phyloP scores from a whole-genome alignment of 495 filamentous ascomycete species.

The Penicillium silybi region DNA sequence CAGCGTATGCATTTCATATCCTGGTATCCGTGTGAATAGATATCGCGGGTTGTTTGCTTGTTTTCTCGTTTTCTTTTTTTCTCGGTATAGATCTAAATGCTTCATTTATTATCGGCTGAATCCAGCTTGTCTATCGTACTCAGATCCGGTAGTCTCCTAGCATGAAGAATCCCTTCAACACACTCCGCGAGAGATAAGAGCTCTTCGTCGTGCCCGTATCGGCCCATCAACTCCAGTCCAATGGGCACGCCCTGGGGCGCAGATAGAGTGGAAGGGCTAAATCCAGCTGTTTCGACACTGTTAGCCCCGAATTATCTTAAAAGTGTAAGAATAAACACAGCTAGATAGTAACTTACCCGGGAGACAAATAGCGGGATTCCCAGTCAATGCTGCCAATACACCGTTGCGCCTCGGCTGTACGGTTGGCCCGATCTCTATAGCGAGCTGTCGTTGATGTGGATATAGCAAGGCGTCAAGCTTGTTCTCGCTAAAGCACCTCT shows the following conservation, averaged over 20 bases:
- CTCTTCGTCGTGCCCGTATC: slow-evolving; percentile 47
- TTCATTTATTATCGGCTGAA: background rate
- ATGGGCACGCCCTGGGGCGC: slow-evolving; percentile 57
- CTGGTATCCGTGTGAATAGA: slow-evolving; percentile 1
- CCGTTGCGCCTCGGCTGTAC: slow-evolving; percentile 60
- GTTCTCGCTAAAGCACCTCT: slow-evolving; percentile 43
- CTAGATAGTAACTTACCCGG: slow-evolving; percentile 31
- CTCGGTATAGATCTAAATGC: background rate
- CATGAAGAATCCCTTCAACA: slow-evolving; percentile 37
- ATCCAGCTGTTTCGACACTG: slow-evolving; percentile 30
- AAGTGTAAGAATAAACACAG: background rate
- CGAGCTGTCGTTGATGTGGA: slow-evolving; percentile 62
- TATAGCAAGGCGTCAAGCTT: slow-evolving; percentile 58
- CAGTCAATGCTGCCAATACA: slow-evolving; percentile 60
- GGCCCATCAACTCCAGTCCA: slow-evolving; percentile 61
- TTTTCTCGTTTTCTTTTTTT: background rate
- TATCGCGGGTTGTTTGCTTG: background rate
- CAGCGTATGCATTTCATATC: slow-evolving; percentile 4
- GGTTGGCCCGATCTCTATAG: slow-evolving; percentile 51
- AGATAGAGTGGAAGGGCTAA: slow-evolving; percentile 37
- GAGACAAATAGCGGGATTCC: slow-evolving; percentile 58
- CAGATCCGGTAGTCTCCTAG: slow-evolving; percentile 43
- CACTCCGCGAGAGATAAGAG: slow-evolving; percentile 49
- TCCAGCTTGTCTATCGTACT: background rate
- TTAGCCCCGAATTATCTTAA: background rate